Evolutionary conservation across 257 asterid genomes (phyloP).

Genomic region (Jasminum sambac): DNA sequence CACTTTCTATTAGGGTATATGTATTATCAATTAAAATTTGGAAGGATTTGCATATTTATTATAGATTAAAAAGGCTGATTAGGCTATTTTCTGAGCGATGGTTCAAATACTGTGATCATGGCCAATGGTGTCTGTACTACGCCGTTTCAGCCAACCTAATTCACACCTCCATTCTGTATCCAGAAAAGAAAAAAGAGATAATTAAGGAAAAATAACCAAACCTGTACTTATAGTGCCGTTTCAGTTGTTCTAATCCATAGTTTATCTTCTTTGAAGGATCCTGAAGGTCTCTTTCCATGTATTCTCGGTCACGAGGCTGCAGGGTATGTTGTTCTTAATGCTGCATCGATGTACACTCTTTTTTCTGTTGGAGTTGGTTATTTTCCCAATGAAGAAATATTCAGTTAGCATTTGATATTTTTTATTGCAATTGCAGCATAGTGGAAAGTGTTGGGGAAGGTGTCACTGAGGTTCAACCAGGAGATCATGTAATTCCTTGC

Average conservation of each 20-base stretch:
- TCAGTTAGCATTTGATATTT: not conserved
- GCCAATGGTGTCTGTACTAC: not conserved
- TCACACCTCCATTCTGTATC: not conserved
- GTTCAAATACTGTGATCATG: not conserved
- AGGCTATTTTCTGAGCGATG: not conserved
- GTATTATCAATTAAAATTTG: too few species aligned
- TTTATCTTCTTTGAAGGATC: slow-evolving; percentile 66
- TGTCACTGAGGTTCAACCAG: slow-evolving; percentile 84
- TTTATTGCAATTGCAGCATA: slow-evolving; percentile 40
- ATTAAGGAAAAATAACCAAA: not conserved
- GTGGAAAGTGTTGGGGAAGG: slow-evolving; percentile 98
- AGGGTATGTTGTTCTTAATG: slow-evolving; percentile 50
- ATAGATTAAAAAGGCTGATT: too few species aligned
- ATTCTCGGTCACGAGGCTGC: slow-evolving; percentile 99
- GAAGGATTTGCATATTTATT: too few species aligned
- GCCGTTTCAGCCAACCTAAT: not conserved
- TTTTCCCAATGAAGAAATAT: not conserved
- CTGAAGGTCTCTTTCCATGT: slow-evolving; percentile 99
- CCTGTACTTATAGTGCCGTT: not conserved
- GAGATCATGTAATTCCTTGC: slow-evolving; percentile 98
- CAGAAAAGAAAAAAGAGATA: not conserved
- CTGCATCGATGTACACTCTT: not conserved
- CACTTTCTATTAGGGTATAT: too few species aligned
- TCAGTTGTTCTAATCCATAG: slow-evolving; percentile 7
- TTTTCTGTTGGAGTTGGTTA: not conserved